Conservation (phyloP, 1,284 basidiomycete species). For the Ustilago curta region DNA sequence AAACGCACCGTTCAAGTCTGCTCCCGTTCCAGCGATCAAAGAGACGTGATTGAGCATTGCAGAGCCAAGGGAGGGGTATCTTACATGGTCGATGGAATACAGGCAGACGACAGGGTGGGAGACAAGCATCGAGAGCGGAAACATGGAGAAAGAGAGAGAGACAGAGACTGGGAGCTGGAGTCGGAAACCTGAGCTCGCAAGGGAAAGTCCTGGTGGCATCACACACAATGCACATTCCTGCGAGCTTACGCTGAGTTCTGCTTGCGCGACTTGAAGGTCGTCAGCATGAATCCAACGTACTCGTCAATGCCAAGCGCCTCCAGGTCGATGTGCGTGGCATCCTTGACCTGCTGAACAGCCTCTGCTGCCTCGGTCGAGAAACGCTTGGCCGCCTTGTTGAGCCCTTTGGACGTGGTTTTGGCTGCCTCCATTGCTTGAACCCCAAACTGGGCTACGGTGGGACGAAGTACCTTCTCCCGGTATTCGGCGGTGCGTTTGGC, state of each 20-base stretch:
- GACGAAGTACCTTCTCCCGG: slow-evolving; percentile 22
- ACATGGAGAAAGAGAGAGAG: neutral
- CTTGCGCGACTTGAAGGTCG: slow-evolving; percentile 14
- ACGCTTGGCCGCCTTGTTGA: slow-evolving; percentile 35
- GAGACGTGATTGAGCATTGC: neutral
- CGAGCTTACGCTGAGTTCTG: slow-evolving; percentile 6
- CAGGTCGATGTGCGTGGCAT: slow-evolving; percentile 23
- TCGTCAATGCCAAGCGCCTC: slow-evolving; percentile 34
- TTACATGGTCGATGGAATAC: slow-evolving; percentile 8
- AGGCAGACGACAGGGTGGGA: neutral
- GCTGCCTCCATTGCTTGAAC: slow-evolving; percentile 29
- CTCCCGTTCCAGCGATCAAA: neutral
- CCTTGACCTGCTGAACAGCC: slow-evolving; percentile 32
- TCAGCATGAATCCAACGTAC: slow-evolving; percentile 37
- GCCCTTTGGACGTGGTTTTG: slow-evolving; percentile 22
- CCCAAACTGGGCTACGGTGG: slow-evolving; percentile 13
- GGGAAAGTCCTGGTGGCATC: neutral
- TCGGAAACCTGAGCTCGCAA: neutral
- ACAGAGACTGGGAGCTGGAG: neutral
- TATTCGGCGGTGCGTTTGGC: slow-evolving; percentile 20
- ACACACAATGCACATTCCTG: neutral
- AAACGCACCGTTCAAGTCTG: neutral
- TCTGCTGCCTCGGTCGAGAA: slow-evolving; percentile 26
- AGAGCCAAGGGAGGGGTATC: neutral
- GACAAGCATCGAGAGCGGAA: neutral